Base-by-base conservation (phyloP, 1,139 yeast genomes). In the Yamadazyma jaroonii region DNA sequence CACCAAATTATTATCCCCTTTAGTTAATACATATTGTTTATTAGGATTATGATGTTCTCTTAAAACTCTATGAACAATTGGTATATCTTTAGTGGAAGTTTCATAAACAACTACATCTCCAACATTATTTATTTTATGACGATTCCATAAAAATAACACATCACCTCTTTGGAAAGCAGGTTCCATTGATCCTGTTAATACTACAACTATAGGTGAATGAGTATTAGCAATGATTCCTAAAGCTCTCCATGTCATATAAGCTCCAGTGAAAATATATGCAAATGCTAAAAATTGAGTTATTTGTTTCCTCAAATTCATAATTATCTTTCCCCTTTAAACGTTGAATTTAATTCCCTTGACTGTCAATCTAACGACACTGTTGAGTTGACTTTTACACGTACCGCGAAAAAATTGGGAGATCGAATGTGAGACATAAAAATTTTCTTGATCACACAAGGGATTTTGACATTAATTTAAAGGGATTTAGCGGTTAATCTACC, bases 121-220 rank as follows among this genome's bases (percentile, higher is more conserved):
- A 1, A 90, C 95, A 35, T 76, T 68, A 28, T 81, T 81, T 29
- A 62, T 62, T 14, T 64, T 53, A 42, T 84, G 82, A 47, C 97
- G 73, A 61, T 92, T 92, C 96, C 96, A 89, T 41, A 92, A 70
- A 54, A 92, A 83, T 43, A 92, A 67, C 29, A 94, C 83, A 57
- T 92, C 99, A 35, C 99, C 99, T 62, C 98, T 79, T 62, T 92
- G 97, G 72, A 94, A 94, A 0, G 98, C 98, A 1, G 99, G 99
- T 58, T 94, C 98, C 99, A 92, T 92, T 1, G 97, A 92, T 5
- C 98, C 99, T 2, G 97, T 88, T 34, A 92, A 76, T 9, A 92
- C 99, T 27, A 92, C 98, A 28, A 94, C 98, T 29, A 92, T 81
- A 12, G 99, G 99, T 2, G 97, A 87, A 46, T 87, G 84, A 0